Conservation (phyloP, 2,329 filamentous ascomycete species). For the Ophiobolus disseminans region DNA sequence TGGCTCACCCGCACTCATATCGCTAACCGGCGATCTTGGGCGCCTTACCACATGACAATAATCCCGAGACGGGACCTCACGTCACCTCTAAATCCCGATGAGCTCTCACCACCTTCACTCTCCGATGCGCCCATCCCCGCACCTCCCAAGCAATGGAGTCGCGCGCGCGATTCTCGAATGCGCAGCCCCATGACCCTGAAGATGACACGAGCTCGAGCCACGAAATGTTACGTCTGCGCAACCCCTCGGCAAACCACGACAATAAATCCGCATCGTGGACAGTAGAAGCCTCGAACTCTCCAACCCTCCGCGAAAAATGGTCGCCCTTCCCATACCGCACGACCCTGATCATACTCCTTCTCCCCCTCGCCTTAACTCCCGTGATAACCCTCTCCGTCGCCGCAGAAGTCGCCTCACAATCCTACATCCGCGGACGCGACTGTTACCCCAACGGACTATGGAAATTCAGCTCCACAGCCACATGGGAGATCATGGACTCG, state of each 20-base stretch:
- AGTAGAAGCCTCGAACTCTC: not conserved
- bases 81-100: not conserved
- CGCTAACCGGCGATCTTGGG: constrained; percentile 7
- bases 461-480: constrained; percentile 35
- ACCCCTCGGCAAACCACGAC: constrained; percentile 2
- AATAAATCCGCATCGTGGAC: constrained; percentile 1
- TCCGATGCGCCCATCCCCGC: constrained; percentile 3
- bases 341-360: constrained; percentile 19
- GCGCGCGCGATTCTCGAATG: constrained; percentile 6
- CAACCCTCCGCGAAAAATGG: constrained; percentile 16
- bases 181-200: too few species aligned
- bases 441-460: constrained; percentile 45
- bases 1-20: constrained; percentile 11
- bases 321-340: constrained; percentile 31
- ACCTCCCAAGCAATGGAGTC: constrained; percentile 2
- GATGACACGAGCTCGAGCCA: constrained; percentile 9
- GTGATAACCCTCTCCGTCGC: constrained; percentile 36
- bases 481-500: constrained; percentile 46
- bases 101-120: not conserved
- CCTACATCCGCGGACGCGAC: constrained; percentile 32
- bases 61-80: not conserved
- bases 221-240: constrained; percentile 16
- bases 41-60: constrained; percentile 9
- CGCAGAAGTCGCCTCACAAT: constrained; percentile 36
- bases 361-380: constrained; percentile 32